These are phyloP conservation scores for Closterium sp. DNA, from an alignment of 139 green algal species.

Conservation along the genomic window DNA sequence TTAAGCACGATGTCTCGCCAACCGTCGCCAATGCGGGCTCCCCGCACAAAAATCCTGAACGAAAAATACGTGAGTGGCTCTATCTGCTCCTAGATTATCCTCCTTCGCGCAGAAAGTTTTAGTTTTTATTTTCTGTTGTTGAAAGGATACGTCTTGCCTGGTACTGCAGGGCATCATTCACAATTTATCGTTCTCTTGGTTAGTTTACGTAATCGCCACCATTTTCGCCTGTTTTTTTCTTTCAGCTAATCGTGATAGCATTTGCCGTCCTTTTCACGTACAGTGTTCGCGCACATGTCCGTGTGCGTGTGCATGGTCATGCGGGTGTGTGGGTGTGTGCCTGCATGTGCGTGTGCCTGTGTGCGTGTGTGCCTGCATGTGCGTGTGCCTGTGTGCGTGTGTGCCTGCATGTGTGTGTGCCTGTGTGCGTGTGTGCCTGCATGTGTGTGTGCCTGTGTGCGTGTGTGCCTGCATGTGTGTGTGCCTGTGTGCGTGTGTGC, in stretches of 20 bases:
- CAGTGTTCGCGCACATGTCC: background rate
- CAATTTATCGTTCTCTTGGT: background rate
- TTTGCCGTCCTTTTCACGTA: background rate
- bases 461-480: background rate
- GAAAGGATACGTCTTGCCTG: background rate
- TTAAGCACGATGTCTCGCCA: slow-evolving; percentile 11
- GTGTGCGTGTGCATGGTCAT: background rate
- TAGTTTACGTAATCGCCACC: background rate
- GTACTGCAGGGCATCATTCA: slow-evolving; percentile 1
- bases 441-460: no score
- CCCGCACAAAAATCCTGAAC: slow-evolving; percentile 37
- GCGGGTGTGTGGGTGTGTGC: background rate
- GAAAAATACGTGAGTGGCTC: slow-evolving; percentile 49
- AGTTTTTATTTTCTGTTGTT: no score
- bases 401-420: background rate
- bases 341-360: background rate
- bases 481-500: background rate
- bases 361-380: background rate
- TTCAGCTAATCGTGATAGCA: no score
- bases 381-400: no score
- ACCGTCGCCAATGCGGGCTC: slow-evolving; percentile 15
- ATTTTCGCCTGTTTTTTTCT: background rate
- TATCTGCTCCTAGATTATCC: no score
- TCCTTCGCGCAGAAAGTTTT: no score
- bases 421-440: background rate